Percentiles rank a stretch among this genome's conserved stretches.
These are phyloP conservation scores for Mycena belliarum DNA, from an alignment of 768 basidiomycete genomes.

Conservation along the genomic window DNA sequence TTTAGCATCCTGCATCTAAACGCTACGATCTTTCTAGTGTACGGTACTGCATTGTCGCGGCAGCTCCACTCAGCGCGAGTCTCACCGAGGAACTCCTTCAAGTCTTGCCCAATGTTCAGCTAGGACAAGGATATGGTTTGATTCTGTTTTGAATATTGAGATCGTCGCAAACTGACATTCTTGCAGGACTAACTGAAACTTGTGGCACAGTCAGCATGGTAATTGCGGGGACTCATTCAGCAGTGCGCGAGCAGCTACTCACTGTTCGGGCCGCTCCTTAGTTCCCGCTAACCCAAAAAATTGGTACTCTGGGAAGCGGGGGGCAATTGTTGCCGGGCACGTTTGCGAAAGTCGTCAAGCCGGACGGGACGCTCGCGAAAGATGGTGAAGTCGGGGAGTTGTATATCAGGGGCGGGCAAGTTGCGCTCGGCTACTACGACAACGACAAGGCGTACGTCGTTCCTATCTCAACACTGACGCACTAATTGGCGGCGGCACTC, in stretches of 20 bases:
- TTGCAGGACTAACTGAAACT: constrained; percentile 36
- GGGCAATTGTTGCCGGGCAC: constrained; percentile 18
- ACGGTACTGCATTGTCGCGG: constrained; percentile 37
- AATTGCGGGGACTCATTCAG: not conserved
- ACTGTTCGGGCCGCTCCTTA: not conserved
- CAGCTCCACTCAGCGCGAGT: constrained; percentile 43
- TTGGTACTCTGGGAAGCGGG: constrained; percentile 33
- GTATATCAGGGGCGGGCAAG: constrained; percentile 28
- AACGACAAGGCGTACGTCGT: constrained; percentile 21
- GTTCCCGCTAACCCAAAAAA: constrained; percentile 28
- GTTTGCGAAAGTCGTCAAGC: constrained; percentile 19
- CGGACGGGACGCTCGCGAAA: constrained; percentile 19
- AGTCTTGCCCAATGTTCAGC: constrained; percentile 40
- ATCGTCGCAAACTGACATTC: not conserved
- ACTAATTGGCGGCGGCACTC: constrained; percentile 27
- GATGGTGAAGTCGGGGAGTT: constrained; percentile 18
- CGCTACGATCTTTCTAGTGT: constrained; percentile 38
- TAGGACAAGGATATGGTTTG: constrained; percentile 44
- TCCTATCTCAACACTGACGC: not conserved
- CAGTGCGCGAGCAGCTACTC: not conserved
- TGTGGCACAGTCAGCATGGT: constrained; percentile 33
- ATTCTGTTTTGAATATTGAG: not conserved
- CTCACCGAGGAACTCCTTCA: constrained; percentile 33
- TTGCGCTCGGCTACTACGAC: constrained; percentile 20
- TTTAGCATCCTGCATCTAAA: constrained; percentile 36